Evolutionary conservation across 768 basidiomycete genomes (phyloP).

Genomic region (Botryobasidium botryosum): DNA sequence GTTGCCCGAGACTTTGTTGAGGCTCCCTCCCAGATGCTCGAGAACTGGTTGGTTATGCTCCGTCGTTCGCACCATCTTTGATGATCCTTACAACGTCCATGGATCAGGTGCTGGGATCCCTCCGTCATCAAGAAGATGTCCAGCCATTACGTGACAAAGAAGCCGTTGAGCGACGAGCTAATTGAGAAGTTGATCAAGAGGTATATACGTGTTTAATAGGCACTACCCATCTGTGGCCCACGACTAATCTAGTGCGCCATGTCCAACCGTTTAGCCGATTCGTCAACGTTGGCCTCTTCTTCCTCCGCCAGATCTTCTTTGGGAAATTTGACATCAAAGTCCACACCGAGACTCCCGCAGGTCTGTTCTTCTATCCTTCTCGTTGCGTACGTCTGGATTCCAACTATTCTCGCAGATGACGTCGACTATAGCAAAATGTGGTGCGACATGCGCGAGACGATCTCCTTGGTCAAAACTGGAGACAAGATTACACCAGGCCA

Average conservation of each 20-base stretch:
- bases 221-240: not conserved
- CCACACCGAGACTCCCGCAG: conserved; percentile 38
- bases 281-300: conserved; percentile 67
- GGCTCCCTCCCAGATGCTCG: conserved; percentile 83
- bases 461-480: conserved; percentile 47
- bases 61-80: not conserved
- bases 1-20: conserved; percentile 76
- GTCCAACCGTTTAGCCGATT: conserved; percentile 27
- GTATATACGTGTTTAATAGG: conserved; percentile 21
- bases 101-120: conserved; percentile 59
- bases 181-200: conserved; percentile 71
- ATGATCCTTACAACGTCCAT: not conserved
- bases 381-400: not conserved
- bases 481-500: conserved; percentile 49
- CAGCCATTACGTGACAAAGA: conserved; percentile 58
- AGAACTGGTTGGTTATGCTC: conserved; percentile 47
- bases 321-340: conserved; percentile 63
- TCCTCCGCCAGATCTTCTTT: conserved; percentile 72
- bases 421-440: conserved; percentile 66
- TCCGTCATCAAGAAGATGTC: conserved; percentile 63
- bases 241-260: not conserved
- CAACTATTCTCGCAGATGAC: conserved; percentile 24
- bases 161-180: conserved; percentile 50
- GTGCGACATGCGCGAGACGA: conserved; percentile 50
- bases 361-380: conserved; percentile 20